Conservation (phyloP, 1,284 basidiomycete genomes). For the Leccinum fuscescens region DNA sequence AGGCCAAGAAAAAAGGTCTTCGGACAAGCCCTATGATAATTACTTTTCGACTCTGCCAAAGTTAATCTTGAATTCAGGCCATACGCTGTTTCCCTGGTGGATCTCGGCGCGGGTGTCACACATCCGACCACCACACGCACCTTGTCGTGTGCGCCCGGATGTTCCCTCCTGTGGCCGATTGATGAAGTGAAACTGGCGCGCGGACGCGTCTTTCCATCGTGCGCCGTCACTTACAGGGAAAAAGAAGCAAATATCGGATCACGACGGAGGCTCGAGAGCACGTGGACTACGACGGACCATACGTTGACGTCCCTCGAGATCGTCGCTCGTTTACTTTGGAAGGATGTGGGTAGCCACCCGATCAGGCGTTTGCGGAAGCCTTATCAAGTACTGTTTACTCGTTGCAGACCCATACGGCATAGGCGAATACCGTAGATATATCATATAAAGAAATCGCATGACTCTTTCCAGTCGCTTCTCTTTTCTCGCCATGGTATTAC, state of each 20-base stretch:
- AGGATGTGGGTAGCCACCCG: constrained; percentile 23
- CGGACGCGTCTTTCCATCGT: not conserved
- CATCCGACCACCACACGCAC: not conserved
- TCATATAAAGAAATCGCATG: constrained; percentile 9
- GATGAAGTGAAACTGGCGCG: not conserved
- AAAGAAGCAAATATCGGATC: constrained; percentile 15
- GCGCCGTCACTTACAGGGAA: not conserved
- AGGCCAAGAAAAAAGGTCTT: constrained; percentile 4
- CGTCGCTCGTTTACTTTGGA: constrained; percentile 23
- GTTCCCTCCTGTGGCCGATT: not conserved
- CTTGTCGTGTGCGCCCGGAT: not conserved
- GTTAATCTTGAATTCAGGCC: constrained; percentile 28
- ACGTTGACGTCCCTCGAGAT: constrained; percentile 19
- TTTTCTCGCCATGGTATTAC: not conserved
- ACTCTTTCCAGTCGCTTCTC: constrained; percentile 1
- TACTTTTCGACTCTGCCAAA: constrained; percentile 13
- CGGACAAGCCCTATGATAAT: constrained; percentile 14
- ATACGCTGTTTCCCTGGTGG: constrained; percentile 11
- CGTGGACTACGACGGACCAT: constrained; percentile 4
- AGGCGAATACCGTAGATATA: constrained; percentile 10
- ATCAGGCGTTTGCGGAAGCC: constrained; percentile 8
- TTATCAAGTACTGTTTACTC: not conserved
- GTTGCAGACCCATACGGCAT: constrained; percentile 1
- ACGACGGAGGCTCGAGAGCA: not conserved
- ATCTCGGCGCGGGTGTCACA: constrained; percentile 13